Conservation (phyloP, 768 basidiomycete genomes). For the Dacryopinax spathularia region DNA sequence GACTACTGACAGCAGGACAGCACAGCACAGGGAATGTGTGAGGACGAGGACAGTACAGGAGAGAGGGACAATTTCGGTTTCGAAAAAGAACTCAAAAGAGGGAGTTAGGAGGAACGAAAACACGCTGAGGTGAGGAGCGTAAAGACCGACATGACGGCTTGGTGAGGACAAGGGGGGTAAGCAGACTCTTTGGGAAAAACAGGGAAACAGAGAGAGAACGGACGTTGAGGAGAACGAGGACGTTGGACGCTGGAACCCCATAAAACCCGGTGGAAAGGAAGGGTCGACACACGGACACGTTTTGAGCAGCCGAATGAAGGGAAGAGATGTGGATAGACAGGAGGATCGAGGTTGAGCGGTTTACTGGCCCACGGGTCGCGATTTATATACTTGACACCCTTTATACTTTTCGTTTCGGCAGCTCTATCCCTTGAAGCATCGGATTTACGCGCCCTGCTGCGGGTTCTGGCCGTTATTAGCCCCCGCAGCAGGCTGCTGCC, state of each 20-base stretch:
- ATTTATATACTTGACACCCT: too few relatives aligned
- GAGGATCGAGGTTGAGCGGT: not conserved
- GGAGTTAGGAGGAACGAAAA: too few relatives aligned
- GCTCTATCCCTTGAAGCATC: not conserved
- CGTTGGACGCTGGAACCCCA: not conserved
- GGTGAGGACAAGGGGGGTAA: not conserved
- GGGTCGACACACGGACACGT: not conserved
- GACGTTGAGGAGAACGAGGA: too few relatives aligned
- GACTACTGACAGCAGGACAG: not conserved
- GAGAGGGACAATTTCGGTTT: not conserved
- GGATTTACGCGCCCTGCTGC: not conserved
- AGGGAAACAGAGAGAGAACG: not conserved
- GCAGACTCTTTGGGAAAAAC: not conserved
- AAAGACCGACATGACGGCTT: not conserved
- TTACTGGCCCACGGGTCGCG: too few relatives aligned
- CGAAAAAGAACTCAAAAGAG: not conserved
- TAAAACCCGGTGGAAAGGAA: slow-evolving; percentile 5
- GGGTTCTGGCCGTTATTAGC: slow-evolving; percentile 3
- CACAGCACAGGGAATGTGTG: not conserved
- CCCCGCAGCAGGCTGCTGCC: slow-evolving; percentile 4
- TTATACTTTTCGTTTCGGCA: too few relatives aligned
- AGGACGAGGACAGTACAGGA: not conserved
- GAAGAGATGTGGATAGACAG: too few relatives aligned
- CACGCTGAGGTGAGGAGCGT: not conserved
- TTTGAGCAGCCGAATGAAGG: not conserved